Evolutionary conservation across 257 asterid genomes (phyloP).

Genomic region (Thymus quinquecostatus): DNA sequence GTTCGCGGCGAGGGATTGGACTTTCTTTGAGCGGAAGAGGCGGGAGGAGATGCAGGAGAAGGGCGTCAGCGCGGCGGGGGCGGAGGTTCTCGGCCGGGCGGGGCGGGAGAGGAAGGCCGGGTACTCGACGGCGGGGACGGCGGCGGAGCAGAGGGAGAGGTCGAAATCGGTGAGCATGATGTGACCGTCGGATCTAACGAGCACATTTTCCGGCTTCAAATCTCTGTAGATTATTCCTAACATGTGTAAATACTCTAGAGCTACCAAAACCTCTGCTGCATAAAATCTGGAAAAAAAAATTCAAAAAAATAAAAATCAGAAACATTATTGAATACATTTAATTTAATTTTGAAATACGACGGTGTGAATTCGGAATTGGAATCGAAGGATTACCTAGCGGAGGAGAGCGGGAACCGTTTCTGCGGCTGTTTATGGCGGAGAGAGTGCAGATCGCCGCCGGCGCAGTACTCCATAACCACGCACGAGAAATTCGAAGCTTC

Average conservation of each 20-base stretch:
- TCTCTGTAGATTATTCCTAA: conserved; percentile 89
- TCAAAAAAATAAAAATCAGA: neutral
- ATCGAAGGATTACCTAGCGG: conserved; percentile 53
- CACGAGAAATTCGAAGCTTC: conserved; percentile 74
- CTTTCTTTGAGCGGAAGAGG: conserved; percentile 65
- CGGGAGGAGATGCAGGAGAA: conserved; percentile 65
- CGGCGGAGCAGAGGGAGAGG: conserved; percentile 77
- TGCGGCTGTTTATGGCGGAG: conserved; percentile 71
- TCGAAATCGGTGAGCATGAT: conserved; percentile 90
- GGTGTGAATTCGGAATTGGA: neutral
- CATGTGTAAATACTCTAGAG: conserved; percentile 86
- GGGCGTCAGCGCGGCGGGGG: conserved; percentile 41
- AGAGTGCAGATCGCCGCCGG: conserved; percentile 88
- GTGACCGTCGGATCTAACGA: conserved; percentile 90
- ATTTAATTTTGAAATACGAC: too few relatives aligned
- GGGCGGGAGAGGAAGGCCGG: conserved; percentile 42
- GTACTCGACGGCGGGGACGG: conserved; percentile 77
- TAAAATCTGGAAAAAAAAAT: conserved; percentile 53
- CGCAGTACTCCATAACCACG: conserved; percentile 80
- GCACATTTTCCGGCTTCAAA: conserved; percentile 84
- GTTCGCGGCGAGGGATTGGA: conserved; percentile 56
- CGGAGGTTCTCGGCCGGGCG: neutral
- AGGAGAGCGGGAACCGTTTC: conserved; percentile 62
- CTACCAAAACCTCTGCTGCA: conserved; percentile 88
- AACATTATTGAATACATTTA: neutral